Evolutionary conservation across 495 filamentous ascomycete species (phyloP).

Genomic region (Talaromyces stipitatus): DNA sequence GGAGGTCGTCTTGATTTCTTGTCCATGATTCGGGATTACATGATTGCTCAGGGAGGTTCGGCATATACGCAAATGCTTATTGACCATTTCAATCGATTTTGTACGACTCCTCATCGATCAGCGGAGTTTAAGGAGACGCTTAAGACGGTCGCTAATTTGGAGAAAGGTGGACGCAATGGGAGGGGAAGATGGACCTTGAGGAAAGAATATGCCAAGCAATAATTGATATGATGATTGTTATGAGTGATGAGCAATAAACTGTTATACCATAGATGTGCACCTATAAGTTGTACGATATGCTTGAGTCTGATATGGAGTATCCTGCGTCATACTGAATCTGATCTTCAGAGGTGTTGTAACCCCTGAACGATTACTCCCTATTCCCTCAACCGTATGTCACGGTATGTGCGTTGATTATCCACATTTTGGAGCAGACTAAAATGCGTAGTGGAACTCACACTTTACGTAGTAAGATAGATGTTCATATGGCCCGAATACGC

Average conservation of each 20-base stretch:
- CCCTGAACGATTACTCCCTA: no score
- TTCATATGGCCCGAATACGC: no score
- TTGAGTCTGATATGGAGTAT: no score
- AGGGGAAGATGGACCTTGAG: conserved; percentile 56
- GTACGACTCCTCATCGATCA: conserved; percentile 43
- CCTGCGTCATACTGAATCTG: no score
- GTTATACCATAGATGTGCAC: no score
- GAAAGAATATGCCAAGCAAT: conserved; percentile 41
- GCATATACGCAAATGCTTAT: conserved; percentile 70
- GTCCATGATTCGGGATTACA: conserved; percentile 65
- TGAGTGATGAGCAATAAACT: background rate
- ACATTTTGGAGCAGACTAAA: no score
- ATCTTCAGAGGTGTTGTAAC: no score
- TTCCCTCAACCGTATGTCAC: no score
- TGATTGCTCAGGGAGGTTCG: conserved; percentile 60
- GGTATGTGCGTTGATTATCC: no score
- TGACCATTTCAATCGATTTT: conserved; percentile 68
- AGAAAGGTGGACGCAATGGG: conserved; percentile 44
- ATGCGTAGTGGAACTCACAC: no score
- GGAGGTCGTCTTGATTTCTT: conserved; percentile 47
- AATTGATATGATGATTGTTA: background rate
- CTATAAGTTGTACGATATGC: no score
- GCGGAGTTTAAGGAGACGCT: conserved; percentile 59
- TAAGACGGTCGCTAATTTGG: conserved; percentile 48
- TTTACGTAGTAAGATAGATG: no score